phyloP scores from a whole-genome alignment of 768 basidiomycete species.

The Clathrus columnatus region DNA sequence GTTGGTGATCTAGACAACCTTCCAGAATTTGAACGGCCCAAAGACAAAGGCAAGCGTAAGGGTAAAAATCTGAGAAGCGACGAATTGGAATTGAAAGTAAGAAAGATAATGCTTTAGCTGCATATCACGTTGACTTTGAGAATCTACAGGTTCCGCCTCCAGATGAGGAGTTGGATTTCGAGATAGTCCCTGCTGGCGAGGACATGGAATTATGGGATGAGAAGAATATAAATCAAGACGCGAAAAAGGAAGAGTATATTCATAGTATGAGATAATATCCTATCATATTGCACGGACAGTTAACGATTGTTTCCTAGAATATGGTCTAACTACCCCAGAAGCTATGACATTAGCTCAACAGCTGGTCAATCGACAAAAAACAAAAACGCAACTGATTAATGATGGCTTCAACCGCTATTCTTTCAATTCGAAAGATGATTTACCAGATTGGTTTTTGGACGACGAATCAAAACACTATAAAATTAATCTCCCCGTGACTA shows the following conservation, averaged over 20 bases:
- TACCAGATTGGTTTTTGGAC: slow-evolving; percentile 95
- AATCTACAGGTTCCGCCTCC: slow-evolving; percentile 9
- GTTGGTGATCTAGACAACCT: slow-evolving; percentile 33
- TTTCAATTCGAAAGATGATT: slow-evolving; percentile 81
- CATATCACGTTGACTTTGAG: neutral
- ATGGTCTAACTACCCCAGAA: slow-evolving; percentile 79
- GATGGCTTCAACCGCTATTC: slow-evolving; percentile 95
- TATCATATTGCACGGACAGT: neutral
- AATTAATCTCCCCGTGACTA: slow-evolving; percentile 91
- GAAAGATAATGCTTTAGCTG: neutral
- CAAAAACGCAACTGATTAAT: slow-evolving; percentile 82
- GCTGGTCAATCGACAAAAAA: slow-evolving; percentile 84
- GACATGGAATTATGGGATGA: slow-evolving; percentile 72
- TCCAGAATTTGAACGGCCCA: too few species aligned
- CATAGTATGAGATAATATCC: slow-evolving; percentile 41
- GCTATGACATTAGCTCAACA: slow-evolving; percentile 87
- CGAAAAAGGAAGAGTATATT: slow-evolving; percentile 53
- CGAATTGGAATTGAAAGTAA: neutral
- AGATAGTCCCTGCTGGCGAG: slow-evolving; percentile 54
- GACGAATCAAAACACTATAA: slow-evolving; percentile 93
- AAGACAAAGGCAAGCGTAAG: neutral
- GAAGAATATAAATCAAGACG: slow-evolving; percentile 69
- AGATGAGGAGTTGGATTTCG: slow-evolving; percentile 51
- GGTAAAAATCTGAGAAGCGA: neutral
- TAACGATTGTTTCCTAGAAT: slow-evolving; percentile 37